Conservation (phyloP, 2,329 filamentous ascomycete genomes). For the Neodidymelliopsis sp. region DNA sequence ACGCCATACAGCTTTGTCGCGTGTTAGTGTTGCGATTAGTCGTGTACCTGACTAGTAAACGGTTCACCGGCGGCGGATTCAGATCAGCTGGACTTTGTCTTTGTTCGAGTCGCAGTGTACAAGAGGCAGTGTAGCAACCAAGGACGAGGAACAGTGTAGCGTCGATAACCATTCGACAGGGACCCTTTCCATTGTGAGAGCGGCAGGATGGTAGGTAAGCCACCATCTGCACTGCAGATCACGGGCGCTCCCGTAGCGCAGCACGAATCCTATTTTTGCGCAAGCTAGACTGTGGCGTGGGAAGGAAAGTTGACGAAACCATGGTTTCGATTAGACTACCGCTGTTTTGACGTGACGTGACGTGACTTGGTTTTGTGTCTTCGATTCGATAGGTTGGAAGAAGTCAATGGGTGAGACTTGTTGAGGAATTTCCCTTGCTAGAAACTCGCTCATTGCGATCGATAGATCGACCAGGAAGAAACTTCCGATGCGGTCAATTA, state of each 20-base stretch:
- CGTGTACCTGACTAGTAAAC: constrained; percentile 18
- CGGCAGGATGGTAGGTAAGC: background rate
- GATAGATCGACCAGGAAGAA: too few species aligned
- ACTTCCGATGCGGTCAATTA: too few species aligned
- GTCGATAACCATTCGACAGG: too few species aligned
- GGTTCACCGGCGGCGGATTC: constrained; percentile 1
- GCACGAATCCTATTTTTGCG: constrained; percentile 6
- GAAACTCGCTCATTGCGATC: too few species aligned
- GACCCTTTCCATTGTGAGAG: too few species aligned
- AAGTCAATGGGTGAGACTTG: background rate
- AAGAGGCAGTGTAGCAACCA: background rate
- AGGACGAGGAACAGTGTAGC: background rate
- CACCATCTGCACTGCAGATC: constrained; percentile 21
- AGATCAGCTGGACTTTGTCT: constrained; percentile 5
- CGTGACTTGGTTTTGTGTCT: too few species aligned
- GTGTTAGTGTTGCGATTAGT: constrained; percentile 8
- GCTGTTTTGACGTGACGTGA: background rate
- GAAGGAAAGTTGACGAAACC: constrained; percentile 1
- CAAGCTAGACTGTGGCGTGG: constrained; percentile 3
- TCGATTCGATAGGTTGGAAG: background rate
- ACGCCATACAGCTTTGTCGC: constrained; percentile 1
- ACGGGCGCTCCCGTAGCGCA: constrained; percentile 26
- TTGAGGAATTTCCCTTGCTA: too few species aligned
- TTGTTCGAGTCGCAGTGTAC: background rate
- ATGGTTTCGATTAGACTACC: constrained; percentile 2